Evolutionary conservation across 2,329 filamentous ascomycete genomes (phyloP), one percentile per base, ranked within the genome.

Genomic region (Gaeumannomyces sp.): DNA sequence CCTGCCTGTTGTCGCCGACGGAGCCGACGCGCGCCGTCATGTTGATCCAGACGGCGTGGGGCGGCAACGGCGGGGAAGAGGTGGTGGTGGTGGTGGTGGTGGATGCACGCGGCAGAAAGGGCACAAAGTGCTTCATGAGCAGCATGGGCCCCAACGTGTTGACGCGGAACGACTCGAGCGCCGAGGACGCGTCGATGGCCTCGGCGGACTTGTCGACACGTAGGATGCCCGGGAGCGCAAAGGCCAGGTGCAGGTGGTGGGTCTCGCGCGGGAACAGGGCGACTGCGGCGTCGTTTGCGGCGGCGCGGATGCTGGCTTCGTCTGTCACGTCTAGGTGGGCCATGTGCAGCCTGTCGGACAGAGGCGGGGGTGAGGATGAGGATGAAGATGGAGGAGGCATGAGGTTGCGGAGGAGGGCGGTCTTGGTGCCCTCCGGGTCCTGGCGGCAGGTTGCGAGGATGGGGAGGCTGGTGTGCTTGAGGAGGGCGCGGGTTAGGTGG

Each of bases 11-110:
- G 70, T 94, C 90, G 0, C 83, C 78, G 28, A 89, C 89, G 38
- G 85, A 89, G 13, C 91, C 91, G 0, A 96, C 89, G 59, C 92
- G 85, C 2, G 91, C 92, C 7, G 89, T 89, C 86, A 93, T 90
- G 71, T 85, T 85, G n/a, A 89, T 83, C 80, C 89, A 91, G 2
- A 88, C 83, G 0, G 90, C 86, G 64, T 84, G 80, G 0, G 69
- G 65, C 0, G 83, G 79, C 5, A 70, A 25, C 3, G 65, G 59
- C 0, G 67, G 67, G 11, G 68, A 65, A 67, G 66, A 38, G n/a
- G 22, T 13, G 4, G 68, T 65, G n/a, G 71, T 73, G 19, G 5
- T 82, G 68, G 7, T 74, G 28, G 1, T 67, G 0, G 81, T 79
- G 5, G 79, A 74, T 69, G 85, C 87, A 22, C 79, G 82, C 1